Conservation (phyloP, 805 yeast genomes). For the Cyberlindnera nakhonratchasimensis region DNA sequence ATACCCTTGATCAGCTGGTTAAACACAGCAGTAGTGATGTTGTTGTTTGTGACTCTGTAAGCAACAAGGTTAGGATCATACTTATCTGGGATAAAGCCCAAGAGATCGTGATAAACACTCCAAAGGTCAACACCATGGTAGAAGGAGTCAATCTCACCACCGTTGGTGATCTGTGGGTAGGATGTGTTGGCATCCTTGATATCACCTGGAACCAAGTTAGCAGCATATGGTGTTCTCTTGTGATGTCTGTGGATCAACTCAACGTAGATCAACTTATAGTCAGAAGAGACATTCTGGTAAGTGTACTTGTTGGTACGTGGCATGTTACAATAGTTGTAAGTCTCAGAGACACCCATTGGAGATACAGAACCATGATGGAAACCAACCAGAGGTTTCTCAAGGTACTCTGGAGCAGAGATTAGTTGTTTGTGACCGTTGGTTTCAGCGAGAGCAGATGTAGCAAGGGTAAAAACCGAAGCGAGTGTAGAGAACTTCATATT, state of each 20-base stretch:
- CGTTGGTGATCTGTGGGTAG: conserved; percentile 39
- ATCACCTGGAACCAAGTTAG: conserved; percentile 35
- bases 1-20: conserved; percentile 35
- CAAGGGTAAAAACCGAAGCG: conserved; percentile 1
- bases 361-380: conserved; percentile 24
- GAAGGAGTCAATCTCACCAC: conserved; percentile 38
- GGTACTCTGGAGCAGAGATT: conserved; percentile 17
- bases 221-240: conserved; percentile 39
- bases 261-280: conserved; percentile 34
- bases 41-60: conserved; percentile 37
- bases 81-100: conserved; percentile 34
- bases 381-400: conserved; percentile 21
- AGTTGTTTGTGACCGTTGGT: conserved; percentile 17
- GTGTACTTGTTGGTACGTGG: conserved; percentile 36
- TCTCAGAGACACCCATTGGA: conserved; percentile 28
- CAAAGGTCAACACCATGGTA: conserved; percentile 39
- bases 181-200: conserved; percentile 28
- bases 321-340: conserved; percentile 43
- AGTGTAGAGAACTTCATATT: conserved; percentile 4
- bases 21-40: conserved; percentile 40
- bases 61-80: conserved; percentile 31
- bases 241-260: conserved; percentile 44
- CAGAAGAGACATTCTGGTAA: conserved; percentile 29
- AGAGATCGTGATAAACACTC: conserved; percentile 34
- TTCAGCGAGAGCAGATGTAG: conserved; percentile 5